Percentiles rank a stretch among this genome's conserved stretches.
Conservation (phyloP, 2,329 filamentous ascomycete genomes). For the Aphanocladium album region DNA sequence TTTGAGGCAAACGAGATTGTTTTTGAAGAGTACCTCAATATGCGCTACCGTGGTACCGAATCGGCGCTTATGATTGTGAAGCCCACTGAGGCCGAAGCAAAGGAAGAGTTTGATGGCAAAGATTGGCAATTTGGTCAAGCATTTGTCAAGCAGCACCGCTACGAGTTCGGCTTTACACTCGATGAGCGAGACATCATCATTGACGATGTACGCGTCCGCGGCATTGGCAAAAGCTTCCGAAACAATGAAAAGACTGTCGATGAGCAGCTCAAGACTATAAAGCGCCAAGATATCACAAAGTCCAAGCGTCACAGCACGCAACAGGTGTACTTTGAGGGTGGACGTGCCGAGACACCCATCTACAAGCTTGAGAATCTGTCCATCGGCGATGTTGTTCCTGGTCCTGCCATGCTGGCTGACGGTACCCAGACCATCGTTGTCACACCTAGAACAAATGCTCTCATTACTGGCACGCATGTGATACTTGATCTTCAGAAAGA, state of each 20-base stretch:
- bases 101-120: conserved; percentile 55
- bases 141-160: conserved; percentile 81
- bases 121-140: conserved; percentile 80
- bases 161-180: conserved; percentile 89
- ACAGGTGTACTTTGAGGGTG: conserved; percentile 79
- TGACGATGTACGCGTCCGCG: conserved; percentile 81
- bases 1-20: conserved; percentile 69
- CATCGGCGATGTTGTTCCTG: conserved; percentile 66
- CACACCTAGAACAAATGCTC: conserved; percentile 68
- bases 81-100: conserved; percentile 57
- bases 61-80: conserved; percentile 86
- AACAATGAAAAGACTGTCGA: conserved; percentile 78
- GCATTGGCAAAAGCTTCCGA: conserved; percentile 83
- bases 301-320: conserved; percentile 61
- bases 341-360: conserved; percentile 70
- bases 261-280: conserved; percentile 69
- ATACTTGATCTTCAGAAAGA: conserved; percentile 74
- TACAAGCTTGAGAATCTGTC: conserved; percentile 74
- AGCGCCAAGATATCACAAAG: conserved; percentile 49
- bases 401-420: conserved; percentile 82
- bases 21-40: conserved; percentile 91
- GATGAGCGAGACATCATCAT: conserved; percentile 81
- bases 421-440: conserved; percentile 90
- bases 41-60: conserved; percentile 87
- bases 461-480: conserved; percentile 81